Evolutionary conservation across 768 basidiomycete genomes (phyloP), one percentile per base, ranked within the genome.

Genomic region (Agrocybe pediades): DNA sequence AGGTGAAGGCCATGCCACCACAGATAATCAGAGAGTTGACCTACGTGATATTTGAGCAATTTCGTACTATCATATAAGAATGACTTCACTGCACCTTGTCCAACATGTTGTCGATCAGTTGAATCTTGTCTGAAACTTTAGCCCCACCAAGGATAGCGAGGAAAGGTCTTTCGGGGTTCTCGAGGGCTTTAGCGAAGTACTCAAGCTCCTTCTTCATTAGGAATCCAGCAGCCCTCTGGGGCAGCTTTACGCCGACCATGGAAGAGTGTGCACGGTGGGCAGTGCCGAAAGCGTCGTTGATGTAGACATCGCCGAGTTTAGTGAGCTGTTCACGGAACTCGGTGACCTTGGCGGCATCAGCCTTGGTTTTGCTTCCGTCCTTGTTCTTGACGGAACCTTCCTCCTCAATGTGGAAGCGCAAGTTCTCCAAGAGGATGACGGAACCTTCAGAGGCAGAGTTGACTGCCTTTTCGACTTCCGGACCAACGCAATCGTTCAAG

Each of bases 1-100:
- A 99, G 53, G 96, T 99, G 76, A 97, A 99, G 29, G 93, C 92
- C 96, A 99, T 99, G 24, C 96, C 96, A 65, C 96, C 96, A 59
- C 93, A 90, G 62, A 99, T 91, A 69, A 99, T 98, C 60, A 99
- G 77, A 20, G 90, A 91, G 75, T 99, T 79, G 73, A 98, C 96
- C 91, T 94, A 54, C 47, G 47, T 41, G 23, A 27, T 29, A 25
- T 42, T 30, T 30, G 13, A n/a, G 13, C 11, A 20, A 52, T 17
- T 27, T 9, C 20, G 17, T 36, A 5, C 7, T 43, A 23, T 44
- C 17, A 46, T 9, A n/a, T 15, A 36, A 46, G 17, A 57, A 25
- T 48, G 46, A 25, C 13, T 17, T 33, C n/a, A 17, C 19, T 72
- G 19, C 58, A 88, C 93, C 84, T 98, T 95, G 77, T 98, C 96